phyloP scores from a whole-genome alignment of 2,329 filamentous ascomycete species.

The Kalaharituber pfeilii region DNA sequence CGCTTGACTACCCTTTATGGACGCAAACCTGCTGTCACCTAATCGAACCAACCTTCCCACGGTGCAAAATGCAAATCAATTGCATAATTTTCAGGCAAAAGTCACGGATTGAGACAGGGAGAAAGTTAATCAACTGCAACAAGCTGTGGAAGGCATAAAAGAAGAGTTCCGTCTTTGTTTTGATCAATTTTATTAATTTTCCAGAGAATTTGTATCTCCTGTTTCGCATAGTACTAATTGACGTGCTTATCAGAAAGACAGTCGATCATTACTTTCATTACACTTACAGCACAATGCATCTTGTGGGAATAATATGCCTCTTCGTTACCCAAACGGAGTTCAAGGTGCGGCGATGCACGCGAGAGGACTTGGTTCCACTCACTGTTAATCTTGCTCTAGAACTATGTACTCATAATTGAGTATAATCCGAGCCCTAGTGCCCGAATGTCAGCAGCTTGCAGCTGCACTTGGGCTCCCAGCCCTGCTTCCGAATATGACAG shows the following conservation, averaged over 20 bases:
- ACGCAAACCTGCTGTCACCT: too few relatives aligned
- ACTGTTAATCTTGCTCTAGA: slow-evolving; percentile 7
- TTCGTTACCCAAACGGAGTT: slow-evolving; percentile 6
- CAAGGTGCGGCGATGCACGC: too few relatives aligned
- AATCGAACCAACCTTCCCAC: too few relatives aligned
- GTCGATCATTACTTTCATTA: slow-evolving; percentile 6
- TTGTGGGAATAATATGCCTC: slow-evolving; percentile 5
- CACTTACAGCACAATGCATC: slow-evolving; percentile 8
- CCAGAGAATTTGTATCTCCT: slow-evolving; percentile 7
- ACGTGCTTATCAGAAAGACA: slow-evolving; percentile 6
- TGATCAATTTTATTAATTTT: too few relatives aligned
- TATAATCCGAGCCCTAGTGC: slow-evolving; percentile 4
- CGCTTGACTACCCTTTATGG: too few relatives aligned
- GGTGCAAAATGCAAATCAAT: too few relatives aligned
- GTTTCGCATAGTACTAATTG: slow-evolving; percentile 5
- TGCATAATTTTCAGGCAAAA: too few relatives aligned
- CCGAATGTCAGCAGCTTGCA: slow-evolving; percentile 5
- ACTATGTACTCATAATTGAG: slow-evolving; percentile 1
- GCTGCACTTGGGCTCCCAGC: slow-evolving; percentile 6
- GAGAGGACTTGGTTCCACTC: slow-evolving; percentile 2
- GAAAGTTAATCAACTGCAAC: too few relatives aligned
- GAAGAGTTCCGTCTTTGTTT: too few relatives aligned
- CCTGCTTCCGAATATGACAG: slow-evolving; percentile 6
- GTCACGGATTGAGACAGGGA: too few relatives aligned
- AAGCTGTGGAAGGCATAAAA: too few relatives aligned